Evolutionary conservation across 345 rosid genomes (phyloP).

Genomic region (Lumnitzera racemosa): DNA sequence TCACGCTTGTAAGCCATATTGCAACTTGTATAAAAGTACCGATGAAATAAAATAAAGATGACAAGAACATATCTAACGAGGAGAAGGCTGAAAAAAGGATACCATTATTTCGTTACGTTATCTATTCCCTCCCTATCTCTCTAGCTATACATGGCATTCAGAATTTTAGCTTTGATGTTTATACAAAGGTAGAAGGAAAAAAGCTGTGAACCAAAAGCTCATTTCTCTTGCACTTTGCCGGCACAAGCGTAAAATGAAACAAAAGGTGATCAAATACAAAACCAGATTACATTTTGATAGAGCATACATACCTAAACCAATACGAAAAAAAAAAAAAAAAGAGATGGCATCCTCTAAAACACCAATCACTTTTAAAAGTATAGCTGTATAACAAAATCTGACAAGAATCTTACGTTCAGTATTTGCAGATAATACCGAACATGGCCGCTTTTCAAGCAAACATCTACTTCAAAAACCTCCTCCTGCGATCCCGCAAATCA

Average conservation of each 20-base stretch:
- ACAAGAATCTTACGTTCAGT: conserved; percentile 15
- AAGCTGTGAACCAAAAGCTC: not conserved
- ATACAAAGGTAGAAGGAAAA: not conserved
- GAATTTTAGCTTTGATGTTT: not conserved
- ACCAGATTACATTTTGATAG: conserved; percentile 21
- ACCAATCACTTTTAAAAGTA: conserved; percentile 24
- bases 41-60: too few species aligned
- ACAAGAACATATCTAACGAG: too few species aligned
- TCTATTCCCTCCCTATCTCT: conserved; percentile 1
- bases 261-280: conserved; percentile 32
- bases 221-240: not conserved
- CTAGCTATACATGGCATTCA: not conserved
- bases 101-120: conserved; percentile 37
- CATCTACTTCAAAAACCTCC: conserved; percentile 36
- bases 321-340: conserved; percentile 13
- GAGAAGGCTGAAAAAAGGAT: too few species aligned
- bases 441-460: not conserved
- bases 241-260: conserved; percentile 6
- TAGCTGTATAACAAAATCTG: conserved; percentile 26
- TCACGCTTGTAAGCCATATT: too few species aligned
- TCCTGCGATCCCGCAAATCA: conserved; percentile 44
- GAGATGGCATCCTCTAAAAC: conserved; percentile 27
- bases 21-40: too few species aligned
- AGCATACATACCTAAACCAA: conserved; percentile 26
- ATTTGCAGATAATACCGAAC: conserved; percentile 11